phyloP scores from a whole-genome alignment of 768 basidiomycete genomes.

The Collybiopsis luxurians region DNA sequence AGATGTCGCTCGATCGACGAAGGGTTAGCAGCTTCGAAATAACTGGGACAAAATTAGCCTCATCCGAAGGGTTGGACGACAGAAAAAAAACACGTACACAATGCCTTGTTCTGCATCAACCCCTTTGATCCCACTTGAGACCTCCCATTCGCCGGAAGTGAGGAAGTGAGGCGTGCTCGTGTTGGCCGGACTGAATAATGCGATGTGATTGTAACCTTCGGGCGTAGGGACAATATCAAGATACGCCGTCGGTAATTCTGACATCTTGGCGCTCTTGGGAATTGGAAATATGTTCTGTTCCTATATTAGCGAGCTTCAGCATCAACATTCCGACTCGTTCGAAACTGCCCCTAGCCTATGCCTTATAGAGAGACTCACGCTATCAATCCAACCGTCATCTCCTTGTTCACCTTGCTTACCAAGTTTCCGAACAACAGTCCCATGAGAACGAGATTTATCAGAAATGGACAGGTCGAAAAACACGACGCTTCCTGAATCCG shows the following conservation, averaged over 20 bases:
- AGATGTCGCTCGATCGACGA: constrained; percentile 81
- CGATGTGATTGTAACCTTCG: constrained; percentile 90
- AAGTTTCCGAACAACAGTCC: constrained; percentile 68
- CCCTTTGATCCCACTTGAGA: constrained; percentile 67
- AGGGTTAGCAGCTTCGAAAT: constrained; percentile 85
- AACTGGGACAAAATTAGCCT: constrained; percentile 43
- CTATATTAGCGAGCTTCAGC: constrained; percentile 30
- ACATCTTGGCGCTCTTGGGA: constrained; percentile 38
- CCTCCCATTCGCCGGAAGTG: constrained; percentile 79
- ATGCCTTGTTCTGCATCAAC: constrained; percentile 66
- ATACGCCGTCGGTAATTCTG: constrained; percentile 58
- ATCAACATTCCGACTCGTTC: background rate
- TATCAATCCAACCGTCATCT: constrained; percentile 94
- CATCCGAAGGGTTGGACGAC: constrained; percentile 10
- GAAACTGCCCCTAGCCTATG: background rate
- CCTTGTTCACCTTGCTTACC: constrained; percentile 84
- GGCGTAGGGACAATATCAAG: constrained; percentile 83
- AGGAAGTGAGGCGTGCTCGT: constrained; percentile 74
- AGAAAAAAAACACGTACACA: constrained; percentile 53
- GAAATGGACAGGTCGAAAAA: constrained; percentile 57
- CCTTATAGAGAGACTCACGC: constrained; percentile 44
- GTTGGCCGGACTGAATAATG: constrained; percentile 79
- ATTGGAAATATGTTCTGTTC: constrained; percentile 62
- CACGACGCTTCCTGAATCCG: constrained; percentile 76
- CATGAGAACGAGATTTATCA: constrained; percentile 29